Evolutionary conservation across 1,284 basidiomycete genomes (phyloP), one percentile per base, ranked within the genome.

Genomic region (Naganishia sp.): DNA sequence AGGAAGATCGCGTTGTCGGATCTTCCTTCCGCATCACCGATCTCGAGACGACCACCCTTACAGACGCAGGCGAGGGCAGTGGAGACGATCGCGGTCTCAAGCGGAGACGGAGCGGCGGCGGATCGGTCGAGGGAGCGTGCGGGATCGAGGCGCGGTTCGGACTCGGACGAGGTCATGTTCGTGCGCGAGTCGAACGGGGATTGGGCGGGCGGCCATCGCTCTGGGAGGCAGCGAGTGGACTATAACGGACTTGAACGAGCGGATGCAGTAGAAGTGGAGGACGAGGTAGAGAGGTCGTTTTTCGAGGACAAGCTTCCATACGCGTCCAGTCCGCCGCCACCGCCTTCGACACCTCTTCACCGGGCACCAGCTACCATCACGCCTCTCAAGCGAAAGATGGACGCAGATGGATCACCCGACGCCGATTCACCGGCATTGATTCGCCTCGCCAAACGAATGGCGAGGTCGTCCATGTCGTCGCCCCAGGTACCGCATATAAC

Each of bases 1-100:
- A 55, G 55, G 65, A 56, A 50, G 67, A 63, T 65, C 54, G 60
- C 47, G 28, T 42, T 49, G 65, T 32, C 45, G 61, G 65, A 54
- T 66, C 54, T 42, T 63, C 65, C 63, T 65, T 53, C 65, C 52
- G 60, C 25, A 32, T 7, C 41, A 28, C 31, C 28, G 32, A 50
- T 31, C 23, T 55, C 52, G 32, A 64, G 45, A 53, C 58, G 15
- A 28, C 21, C 31, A 17, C 47, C 15, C n/a, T n/a, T n/a, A 42
- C 46, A 32, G 47, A 49, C 43, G 54, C 41, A 39, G n/a, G 15
- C n/a, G 56, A 66, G 31, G 28, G 31, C 18, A 35, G 18, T 6
- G 50, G 55, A 52, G 42, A 32, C 25, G 64, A 53, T 60, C 23
- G 25, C 43, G 47, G 42, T 51, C 17, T 57, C 54, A 45, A 51